Evolutionary conservation across 306 rosid species (phyloP).

Genomic region (Cyclanthera cordifolia): DNA sequence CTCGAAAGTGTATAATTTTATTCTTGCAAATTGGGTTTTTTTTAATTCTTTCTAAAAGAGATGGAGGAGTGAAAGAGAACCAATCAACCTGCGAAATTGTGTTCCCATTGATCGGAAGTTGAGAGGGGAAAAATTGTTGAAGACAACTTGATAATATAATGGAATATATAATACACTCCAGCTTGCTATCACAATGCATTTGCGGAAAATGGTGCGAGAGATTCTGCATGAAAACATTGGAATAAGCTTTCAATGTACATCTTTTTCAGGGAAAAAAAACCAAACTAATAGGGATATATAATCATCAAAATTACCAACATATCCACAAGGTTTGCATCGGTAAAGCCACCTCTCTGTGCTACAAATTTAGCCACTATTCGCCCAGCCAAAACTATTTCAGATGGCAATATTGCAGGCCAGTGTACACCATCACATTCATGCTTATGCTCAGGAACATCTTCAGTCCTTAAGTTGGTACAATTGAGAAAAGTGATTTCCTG

Average conservation of each 20-base stretch:
- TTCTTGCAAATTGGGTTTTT: too few relatives aligned
- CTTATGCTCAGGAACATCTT: conserved; percentile 50
- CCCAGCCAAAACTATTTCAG: conserved; percentile 85
- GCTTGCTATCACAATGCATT: conserved; percentile 48
- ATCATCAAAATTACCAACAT: too few relatives aligned
- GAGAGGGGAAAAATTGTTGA: conserved; percentile 26
- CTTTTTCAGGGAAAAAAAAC: conserved; percentile 11
- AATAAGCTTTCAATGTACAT: conserved; percentile 18
- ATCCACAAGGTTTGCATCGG: too few relatives aligned
- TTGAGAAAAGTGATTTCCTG: conserved; percentile 26
- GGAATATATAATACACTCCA: conserved; percentile 68
- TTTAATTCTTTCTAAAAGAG: neutral
- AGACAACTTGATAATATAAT: conserved; percentile 49
- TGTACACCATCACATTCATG: conserved; percentile 71
- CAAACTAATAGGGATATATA: neutral
- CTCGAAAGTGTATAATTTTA: neutral
- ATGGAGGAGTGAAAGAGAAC: conserved; percentile 3
- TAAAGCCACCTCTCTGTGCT: conserved; percentile 11
- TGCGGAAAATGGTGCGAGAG: conserved; percentile 53
- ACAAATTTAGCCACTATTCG: conserved; percentile 41
- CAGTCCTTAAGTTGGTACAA: conserved; percentile 30
- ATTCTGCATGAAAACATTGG: conserved; percentile 40
- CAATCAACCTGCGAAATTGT: conserved; percentile 54
- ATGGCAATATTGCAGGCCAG: conserved; percentile 67
- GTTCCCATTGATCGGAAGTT: conserved; percentile 35